Evolutionary conservation across 805 yeast genomes (phyloP).

Genomic region (Jamesozyma piceae): DNA sequence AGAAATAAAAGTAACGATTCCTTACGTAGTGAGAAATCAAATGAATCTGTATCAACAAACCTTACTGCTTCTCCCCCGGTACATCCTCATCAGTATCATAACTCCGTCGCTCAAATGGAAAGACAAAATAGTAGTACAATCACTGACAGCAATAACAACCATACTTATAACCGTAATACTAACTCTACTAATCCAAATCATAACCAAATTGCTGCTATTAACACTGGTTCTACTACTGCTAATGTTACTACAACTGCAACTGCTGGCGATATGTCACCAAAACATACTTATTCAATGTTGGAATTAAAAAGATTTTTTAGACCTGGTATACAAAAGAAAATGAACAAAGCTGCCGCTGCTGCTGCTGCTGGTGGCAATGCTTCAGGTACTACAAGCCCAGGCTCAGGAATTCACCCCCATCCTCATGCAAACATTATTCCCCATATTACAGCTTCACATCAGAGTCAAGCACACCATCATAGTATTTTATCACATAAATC

Average conservation of each 20-base stretch:
- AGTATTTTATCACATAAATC: neutral
- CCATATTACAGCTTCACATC: neutral
- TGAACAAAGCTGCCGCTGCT: neutral
- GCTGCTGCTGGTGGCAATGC: neutral
- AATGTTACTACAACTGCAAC: too few relatives aligned
- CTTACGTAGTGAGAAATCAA: slow-evolving; percentile 16
- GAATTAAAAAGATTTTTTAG: slow-evolving; percentile 64
- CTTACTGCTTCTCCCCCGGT: neutral
- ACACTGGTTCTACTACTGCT: too few relatives aligned
- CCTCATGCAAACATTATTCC: slow-evolving; percentile 1
- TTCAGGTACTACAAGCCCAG: neutral
- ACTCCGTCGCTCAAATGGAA: neutral
- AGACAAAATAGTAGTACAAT: too few relatives aligned
- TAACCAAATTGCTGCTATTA: too few relatives aligned
- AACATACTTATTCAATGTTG: slow-evolving; percentile 41
- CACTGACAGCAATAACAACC: neutral
- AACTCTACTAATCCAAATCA: too few relatives aligned
- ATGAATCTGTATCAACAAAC: slow-evolving; percentile 9
- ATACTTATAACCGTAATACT: neutral
- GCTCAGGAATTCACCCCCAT: slow-evolving; percentile 3
- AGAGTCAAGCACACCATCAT: neutral
- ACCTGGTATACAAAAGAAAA: slow-evolving; percentile 28
- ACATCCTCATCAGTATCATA: neutral
- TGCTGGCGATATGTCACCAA: slow-evolving; percentile 6
- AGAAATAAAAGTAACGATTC: slow-evolving; percentile 22